Evolutionary conservation across 2,329 filamentous ascomycete species (phyloP), one percentile per base, ranked within the genome.

Genomic region (Cladosporium sp.): DNA sequence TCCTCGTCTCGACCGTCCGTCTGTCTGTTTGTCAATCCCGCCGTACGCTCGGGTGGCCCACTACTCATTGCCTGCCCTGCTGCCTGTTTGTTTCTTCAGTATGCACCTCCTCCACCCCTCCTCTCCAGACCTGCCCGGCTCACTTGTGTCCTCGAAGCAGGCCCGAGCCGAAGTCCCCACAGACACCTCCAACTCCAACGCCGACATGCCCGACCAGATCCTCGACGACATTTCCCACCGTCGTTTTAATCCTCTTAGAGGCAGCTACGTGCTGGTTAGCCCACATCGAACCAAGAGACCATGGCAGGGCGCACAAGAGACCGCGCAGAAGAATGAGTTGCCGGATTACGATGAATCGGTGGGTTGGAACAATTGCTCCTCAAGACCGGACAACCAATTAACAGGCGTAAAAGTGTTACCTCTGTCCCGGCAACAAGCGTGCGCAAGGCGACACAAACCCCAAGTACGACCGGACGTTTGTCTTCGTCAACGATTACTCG

Each of bases 401-500:
- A 57, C 48, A 37, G 37, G 39, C 47, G 55, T 51, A 58, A 60
- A 67, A 93, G 82, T 99, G 94, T 75, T 99, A 97, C 73, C 82
- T 99, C 9, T 99, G 94, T 70, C 94, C 94, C 1, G 85, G 91
- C 36, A 99, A 99, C 72, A 81, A 88, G 64, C 87, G 94, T 57
- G 94, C 94, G 3, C 86, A 91, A 66, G 94, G 94, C 56, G 91
- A 94, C 68, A 72, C 74, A 60, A 99, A 99, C 68, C 93, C 94
- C 1, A 80, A 89, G 55, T 99, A 97, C 71, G 81, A 89, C 53
- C 84, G 84, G 68, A 96, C 91, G 0, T 97, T 95, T 71, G 88
- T 93, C 37, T 99, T 99, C 69, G 89, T 97, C 65, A 99, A 99
- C 69, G 94, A 99, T 73, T 99, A 94, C 75, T 95, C 91, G 68